Conservation (phyloP, 176 grass and related monocot genomes). For the Thalia dealbata region DNA sequence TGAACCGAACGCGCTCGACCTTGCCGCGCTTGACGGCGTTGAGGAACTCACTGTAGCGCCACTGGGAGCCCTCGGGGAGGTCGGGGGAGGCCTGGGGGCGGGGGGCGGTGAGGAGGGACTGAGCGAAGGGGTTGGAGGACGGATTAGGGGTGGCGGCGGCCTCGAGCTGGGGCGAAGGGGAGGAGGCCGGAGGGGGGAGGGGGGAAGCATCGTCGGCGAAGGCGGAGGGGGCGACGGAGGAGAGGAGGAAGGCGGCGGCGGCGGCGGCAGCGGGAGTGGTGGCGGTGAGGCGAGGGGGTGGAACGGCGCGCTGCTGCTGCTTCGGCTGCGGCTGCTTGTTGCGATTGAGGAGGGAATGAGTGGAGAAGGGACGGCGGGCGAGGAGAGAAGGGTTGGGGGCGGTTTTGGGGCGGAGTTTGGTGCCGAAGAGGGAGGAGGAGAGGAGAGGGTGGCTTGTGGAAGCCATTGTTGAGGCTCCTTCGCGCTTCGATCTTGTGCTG, state of each 20-base stretch:
- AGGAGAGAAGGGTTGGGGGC: constrained; percentile 27
- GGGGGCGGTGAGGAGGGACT: constrained; percentile 52
- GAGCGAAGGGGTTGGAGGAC: constrained; percentile 54
- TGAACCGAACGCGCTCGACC: constrained; percentile 82
- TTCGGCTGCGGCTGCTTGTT: constrained; percentile 4
- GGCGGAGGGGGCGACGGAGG: constrained; percentile 27
- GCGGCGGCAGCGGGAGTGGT: constrained; percentile 20
- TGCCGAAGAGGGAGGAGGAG: constrained; percentile 43
- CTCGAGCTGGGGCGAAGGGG: constrained; percentile 36
- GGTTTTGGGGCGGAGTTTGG: constrained; percentile 31
- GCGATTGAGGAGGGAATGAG: constrained; percentile 29
- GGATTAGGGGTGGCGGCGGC: constrained; percentile 32
- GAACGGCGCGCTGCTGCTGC: not conserved
- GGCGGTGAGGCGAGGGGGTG: not conserved
- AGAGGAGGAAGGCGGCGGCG: constrained; percentile 31
- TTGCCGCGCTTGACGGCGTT: constrained; percentile 80
- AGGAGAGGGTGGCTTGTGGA: constrained; percentile 49
- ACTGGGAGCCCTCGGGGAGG: constrained; percentile 71
- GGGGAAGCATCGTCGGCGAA: constrained; percentile 42
- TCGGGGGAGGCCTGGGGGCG: constrained; percentile 32
- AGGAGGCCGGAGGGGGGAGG: not conserved
- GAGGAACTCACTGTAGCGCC: constrained; percentile 96
- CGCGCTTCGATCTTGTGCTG: too few relatives aligned
- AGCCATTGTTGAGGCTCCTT: constrained; percentile 10
- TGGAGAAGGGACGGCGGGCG: constrained; percentile 19